Evolutionary conservation across 495 filamentous ascomycete genomes (phyloP).

Genomic region (Penicillium salamii): DNA sequence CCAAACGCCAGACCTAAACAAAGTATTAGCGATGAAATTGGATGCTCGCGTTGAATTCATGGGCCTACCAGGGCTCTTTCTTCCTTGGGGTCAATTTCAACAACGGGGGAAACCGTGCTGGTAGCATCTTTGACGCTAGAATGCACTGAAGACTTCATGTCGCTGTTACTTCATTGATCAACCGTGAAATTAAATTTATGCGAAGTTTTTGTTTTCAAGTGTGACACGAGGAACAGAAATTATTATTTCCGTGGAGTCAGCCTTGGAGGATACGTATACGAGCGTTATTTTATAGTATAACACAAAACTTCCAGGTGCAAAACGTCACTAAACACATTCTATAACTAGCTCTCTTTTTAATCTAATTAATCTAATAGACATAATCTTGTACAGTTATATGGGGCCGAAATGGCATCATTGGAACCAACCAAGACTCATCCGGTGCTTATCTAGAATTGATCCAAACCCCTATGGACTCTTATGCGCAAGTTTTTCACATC

Average conservation of each 20-base stretch:
- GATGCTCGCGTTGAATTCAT: not conserved
- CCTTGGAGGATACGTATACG: no score
- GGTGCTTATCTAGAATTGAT: not conserved
- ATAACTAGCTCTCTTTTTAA: no score
- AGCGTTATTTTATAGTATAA: no score
- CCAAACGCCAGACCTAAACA: slow-evolving; percentile 14
- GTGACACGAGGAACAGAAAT: no score
- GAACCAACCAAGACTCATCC: not conserved
- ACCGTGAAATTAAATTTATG: not conserved
- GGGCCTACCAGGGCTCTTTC: not conserved
- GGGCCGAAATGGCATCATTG: not conserved
- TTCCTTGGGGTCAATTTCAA: not conserved
- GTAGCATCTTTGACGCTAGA: not conserved
- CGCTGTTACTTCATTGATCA: not conserved
- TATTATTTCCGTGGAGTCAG: no score
- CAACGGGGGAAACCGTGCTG: not conserved
- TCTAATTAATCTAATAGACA: not conserved
- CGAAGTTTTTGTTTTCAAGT: not conserved
- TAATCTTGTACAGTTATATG: not conserved
- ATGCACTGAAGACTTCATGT: not conserved
- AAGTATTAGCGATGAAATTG: not conserved
- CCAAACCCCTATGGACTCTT: no score
- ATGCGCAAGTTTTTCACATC: no score
- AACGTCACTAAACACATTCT: no score
- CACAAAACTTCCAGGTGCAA: no score